Conservation (phyloP, 2,329 filamentous ascomycete species). For the Pseudodiploospora longispora region DNA sequence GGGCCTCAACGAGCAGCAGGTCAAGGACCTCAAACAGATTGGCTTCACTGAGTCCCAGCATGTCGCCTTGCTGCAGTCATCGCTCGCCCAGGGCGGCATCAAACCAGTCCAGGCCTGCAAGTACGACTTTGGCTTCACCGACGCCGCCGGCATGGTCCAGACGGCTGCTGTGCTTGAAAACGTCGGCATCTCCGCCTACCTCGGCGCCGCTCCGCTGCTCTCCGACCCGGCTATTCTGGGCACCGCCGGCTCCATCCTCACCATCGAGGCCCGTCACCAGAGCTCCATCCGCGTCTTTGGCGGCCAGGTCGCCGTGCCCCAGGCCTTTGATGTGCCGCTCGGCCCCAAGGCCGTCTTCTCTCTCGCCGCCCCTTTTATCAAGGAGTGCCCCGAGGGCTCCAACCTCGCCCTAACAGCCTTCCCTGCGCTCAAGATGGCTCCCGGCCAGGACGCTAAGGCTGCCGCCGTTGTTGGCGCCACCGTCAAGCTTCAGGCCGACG, state of each 20-base stretch:
- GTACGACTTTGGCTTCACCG: slow-evolving; percentile 65
- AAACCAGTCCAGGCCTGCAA: slow-evolving; percentile 60
- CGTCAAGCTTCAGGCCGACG: slow-evolving; percentile 38
- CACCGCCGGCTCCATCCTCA: slow-evolving; percentile 62
- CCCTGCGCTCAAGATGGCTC: slow-evolving; percentile 46
- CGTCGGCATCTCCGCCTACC: slow-evolving; percentile 65
- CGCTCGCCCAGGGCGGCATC: slow-evolving; percentile 54
- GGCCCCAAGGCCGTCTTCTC: slow-evolving; percentile 63
- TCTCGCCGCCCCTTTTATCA: slow-evolving; percentile 65
- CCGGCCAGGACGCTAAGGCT: slow-evolving; percentile 28
- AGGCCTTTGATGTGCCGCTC: slow-evolving; percentile 63
- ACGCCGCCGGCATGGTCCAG: slow-evolving; percentile 58
- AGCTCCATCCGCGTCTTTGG: slow-evolving; percentile 59
- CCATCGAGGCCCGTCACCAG: slow-evolving; percentile 66
- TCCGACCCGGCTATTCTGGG: slow-evolving; percentile 51
- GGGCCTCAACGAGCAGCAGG: slow-evolving; percentile 20
- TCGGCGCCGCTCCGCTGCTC: slow-evolving; percentile 62
- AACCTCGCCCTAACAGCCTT: slow-evolving; percentile 56
- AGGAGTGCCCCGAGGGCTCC: slow-evolving; percentile 59
- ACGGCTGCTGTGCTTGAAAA: slow-evolving; percentile 65
- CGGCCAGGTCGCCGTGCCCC: slow-evolving; percentile 52
- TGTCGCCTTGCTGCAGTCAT: slow-evolving; percentile 36
- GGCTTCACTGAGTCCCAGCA: slow-evolving; percentile 51
- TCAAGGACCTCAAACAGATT: slow-evolving; percentile 49
- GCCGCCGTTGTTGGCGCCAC: slow-evolving; percentile 25